Base-by-base conservation (phyloP, 306 rosid species). In the Geum urbanum region DNA sequence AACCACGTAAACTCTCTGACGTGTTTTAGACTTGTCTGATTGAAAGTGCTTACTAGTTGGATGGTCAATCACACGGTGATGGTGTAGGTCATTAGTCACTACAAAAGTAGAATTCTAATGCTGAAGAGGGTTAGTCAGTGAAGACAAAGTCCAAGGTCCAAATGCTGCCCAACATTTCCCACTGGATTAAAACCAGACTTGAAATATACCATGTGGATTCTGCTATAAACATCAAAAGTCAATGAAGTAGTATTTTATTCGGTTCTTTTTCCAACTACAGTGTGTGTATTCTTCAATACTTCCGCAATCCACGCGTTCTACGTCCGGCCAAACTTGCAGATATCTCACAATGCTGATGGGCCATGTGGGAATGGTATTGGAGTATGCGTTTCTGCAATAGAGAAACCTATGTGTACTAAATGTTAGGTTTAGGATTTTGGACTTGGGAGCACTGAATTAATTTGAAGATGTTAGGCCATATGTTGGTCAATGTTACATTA, bases 121-220 rank as follows among this genome's bases (percentile, higher is more conserved):
- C 3, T 8, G 20, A 59, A 32, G 64, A 35, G 45, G 45, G 71
- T 67, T 67, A 35, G 60, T 59, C 71, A 24, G 24, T 45, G 70
- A 24, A 13, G 71, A 66, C 24, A 7, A 32, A 10, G 57, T 66
- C 39, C 52, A 63, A 6, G 53, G 39, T 62, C n/a, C 20, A 48
- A 48, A 9, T 48, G 57, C 52, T 11, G 44, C 68, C 68, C 44
- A 46, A 46, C 7, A 20, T n/a, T 14, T 27, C 8, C 8, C 40
- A 66, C 56, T 24, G 44, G 53, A 8, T 20, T 41, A 35, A 4
- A 35, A 41, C 43, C 53, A 41, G 15, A 69, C 35, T 56, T 44
- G 46, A 60, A 14, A 35, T 11, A 45, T 19, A 2, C 46, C 56
- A 9, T 41, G 52, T 41, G 63, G 40, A 14, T 8, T 11, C 18